Conservation (phyloP, 129 eudicot species). For the Flaveria ramosissima region DNA sequence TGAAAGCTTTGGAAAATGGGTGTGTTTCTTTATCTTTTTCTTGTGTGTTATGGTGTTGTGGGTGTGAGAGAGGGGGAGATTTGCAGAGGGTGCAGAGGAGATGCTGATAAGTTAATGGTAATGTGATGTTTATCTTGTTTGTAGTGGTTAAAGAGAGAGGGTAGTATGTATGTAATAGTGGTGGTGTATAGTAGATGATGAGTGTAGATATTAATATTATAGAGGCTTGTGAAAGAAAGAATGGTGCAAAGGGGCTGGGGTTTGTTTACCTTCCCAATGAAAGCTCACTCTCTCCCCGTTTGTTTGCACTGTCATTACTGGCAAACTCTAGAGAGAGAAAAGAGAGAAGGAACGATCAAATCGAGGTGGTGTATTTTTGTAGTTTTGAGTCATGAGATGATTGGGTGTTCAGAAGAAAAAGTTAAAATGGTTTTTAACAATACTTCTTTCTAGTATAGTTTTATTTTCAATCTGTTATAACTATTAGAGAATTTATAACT, state of each 20-base stretch:
- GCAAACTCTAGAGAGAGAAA: constrained; percentile 37
- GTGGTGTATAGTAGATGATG: neutral
- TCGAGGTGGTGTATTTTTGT: constrained; percentile 38
- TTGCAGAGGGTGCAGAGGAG: constrained; percentile 29
- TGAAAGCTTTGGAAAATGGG: constrained; percentile 37
- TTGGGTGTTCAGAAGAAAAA: constrained; percentile 24
- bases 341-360: constrained; percentile 30
- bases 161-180: neutral
- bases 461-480: no score
- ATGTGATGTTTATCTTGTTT: constrained; percentile 38
- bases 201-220: neutral
- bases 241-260: constrained; percentile 26
- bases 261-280: constrained; percentile 84
- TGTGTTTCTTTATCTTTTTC: constrained; percentile 22
- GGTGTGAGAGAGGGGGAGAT: constrained; percentile 17
- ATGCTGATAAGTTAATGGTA: constrained; percentile 29
- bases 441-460: neutral
- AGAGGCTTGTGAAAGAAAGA: constrained; percentile 27
- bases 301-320: constrained; percentile 75
- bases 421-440: constrained; percentile 6
- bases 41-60: constrained; percentile 20
- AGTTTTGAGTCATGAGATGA: constrained; percentile 36
- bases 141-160: constrained; percentile 20
- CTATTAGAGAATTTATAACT: no score
- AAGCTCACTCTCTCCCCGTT: constrained; percentile 57